A percentile compares a stretch with the other conserved stretches of the same genome.
Evolutionary conservation across 2,329 filamentous ascomycete species (phyloP).

Genomic region (Neonectria coccinea): DNA sequence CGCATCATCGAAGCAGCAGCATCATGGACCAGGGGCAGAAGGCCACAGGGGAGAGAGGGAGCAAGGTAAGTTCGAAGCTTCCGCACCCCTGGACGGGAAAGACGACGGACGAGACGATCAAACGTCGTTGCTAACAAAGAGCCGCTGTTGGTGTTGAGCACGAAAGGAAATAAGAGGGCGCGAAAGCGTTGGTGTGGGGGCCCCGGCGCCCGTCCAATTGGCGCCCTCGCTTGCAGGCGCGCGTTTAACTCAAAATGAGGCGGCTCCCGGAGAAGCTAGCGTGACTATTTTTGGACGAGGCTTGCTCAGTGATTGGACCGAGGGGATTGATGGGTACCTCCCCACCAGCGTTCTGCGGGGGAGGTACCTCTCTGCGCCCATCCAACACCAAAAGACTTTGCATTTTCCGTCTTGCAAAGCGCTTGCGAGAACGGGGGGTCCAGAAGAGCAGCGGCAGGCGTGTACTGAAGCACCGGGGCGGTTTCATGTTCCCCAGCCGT

Average conservation of each 20-base stretch:
- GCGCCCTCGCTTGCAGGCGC: slow-evolving; percentile 36
- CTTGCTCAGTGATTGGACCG: slow-evolving; percentile 27
- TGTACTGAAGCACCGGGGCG: slow-evolving; percentile 36
- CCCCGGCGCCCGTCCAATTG: slow-evolving; percentile 32
- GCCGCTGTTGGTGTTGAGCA: slow-evolving; percentile 37
- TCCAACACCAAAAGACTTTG: neutral
- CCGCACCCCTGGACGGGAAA: slow-evolving; percentile 1
- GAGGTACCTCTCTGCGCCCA: slow-evolving; percentile 29
- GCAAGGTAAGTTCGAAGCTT: neutral
- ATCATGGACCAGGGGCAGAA: neutral
- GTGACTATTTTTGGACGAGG: slow-evolving; percentile 39
- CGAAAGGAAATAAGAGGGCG: slow-evolving; percentile 5
- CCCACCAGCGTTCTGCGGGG: slow-evolving; percentile 14
- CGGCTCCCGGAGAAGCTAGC: slow-evolving; percentile 36
- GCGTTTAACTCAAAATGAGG: slow-evolving; percentile 43
- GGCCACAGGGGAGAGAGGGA: neutral
- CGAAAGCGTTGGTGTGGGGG: slow-evolving; percentile 30
- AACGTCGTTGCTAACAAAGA: slow-evolving; percentile 1
- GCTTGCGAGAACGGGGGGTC: slow-evolving; percentile 32
- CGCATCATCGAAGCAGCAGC: slow-evolving; percentile 36
- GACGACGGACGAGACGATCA: slow-evolving; percentile 5
- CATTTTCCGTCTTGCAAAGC: slow-evolving; percentile 22
- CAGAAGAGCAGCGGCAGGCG: slow-evolving; percentile 28
- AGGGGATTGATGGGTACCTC: slow-evolving; percentile 20
- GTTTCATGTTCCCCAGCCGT: slow-evolving; percentile 37